Evolutionary conservation across 352 stramenopile species (phyloP).

Genomic region (Globisporangium rhizosaccharum): DNA sequence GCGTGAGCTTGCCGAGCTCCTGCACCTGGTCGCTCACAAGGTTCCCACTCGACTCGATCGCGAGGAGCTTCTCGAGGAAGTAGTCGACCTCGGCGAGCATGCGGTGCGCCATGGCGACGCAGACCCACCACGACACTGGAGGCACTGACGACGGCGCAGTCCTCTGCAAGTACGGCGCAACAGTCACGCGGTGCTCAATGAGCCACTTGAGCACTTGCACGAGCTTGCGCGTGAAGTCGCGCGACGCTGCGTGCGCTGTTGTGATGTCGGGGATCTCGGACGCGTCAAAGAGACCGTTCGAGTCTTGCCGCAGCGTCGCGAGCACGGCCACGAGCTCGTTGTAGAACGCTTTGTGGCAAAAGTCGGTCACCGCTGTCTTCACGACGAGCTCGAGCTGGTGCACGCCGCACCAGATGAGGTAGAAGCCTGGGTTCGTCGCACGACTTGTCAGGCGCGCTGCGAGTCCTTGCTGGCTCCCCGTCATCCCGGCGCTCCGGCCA

Average conservation of each 20-base stretch:
- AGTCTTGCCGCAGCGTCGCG: slow-evolving; percentile 22
- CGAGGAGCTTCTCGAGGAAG: slow-evolving; percentile 53
- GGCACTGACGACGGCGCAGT: slow-evolving; percentile 18
- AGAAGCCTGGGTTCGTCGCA: slow-evolving; percentile 42
- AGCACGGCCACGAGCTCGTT: slow-evolving; percentile 44
- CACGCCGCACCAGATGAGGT: slow-evolving; percentile 53
- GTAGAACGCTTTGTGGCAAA: slow-evolving; percentile 50
- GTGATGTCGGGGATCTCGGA: slow-evolving; percentile 39
- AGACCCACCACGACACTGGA: slow-evolving; percentile 57
- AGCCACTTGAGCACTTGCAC: slow-evolving; percentile 50
- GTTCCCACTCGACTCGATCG: slow-evolving; percentile 23
- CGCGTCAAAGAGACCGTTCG: slow-evolving; percentile 7
- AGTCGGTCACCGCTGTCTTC: slow-evolving; percentile 39
- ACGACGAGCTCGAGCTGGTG: slow-evolving; percentile 57
- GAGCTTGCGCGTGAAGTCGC: slow-evolving; percentile 35
- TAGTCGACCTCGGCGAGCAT: slow-evolving; percentile 51
- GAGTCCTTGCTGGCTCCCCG: slow-evolving; percentile 40
- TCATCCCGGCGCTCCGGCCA: slow-evolving; percentile 16
- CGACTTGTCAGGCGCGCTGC: slow-evolving; percentile 35
- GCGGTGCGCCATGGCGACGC: slow-evolving; percentile 36
- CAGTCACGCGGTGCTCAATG: slow-evolving; percentile 28
- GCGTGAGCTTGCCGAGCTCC: slow-evolving; percentile 40
- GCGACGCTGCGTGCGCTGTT: slow-evolving; percentile 19
- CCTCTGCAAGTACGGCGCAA: slow-evolving; percentile 10
- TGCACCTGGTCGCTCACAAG: slow-evolving; percentile 34